Evolutionary conservation across 225 moss, liverwort and hornwort genomes (phyloP), one percentile per base, ranked within the genome.

Genomic region (Lunularia cruciata): DNA sequence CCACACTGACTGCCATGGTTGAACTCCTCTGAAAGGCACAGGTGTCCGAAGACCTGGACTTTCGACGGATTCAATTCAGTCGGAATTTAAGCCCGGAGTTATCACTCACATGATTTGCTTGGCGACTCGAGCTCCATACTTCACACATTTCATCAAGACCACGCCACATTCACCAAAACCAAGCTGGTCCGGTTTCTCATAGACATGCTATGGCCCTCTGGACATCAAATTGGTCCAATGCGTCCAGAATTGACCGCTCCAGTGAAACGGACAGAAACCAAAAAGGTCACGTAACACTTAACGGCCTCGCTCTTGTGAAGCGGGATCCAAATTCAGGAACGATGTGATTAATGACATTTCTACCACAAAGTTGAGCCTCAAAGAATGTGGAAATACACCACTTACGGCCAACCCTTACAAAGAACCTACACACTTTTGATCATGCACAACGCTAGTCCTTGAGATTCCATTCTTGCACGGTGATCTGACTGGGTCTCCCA

Each of bases 121-220:
- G 40, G 6, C 40, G 55, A 28, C 55, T 56, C 13, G 27, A 56
- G 55, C 55, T 56, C 55, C 55, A 56, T 56, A 12, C 55, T 56
- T 56, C 40, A 40, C 40, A 56, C 22, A 51, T 51, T 51, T 51
- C 5, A 8, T 3, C 3, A 4, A 18, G n/a, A 51, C 15, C 19
- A 51, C 0, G 20, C 51, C 14, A 30, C 55, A 30, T 40, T 40
- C 40, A 40, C 40, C 55, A 10, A 30, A 27, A 56, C 55, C 49
- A 18, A 56, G 27, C 26, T 51, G 0, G 25, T n/a, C 22, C 18
- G 0, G 51, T n/a, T 51, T 51, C 51, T 5, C 20, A 23, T 23
- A 51, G 8, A 20, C 8, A 2, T 4, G 4, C 51, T 51, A 51
- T n/a, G 51, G n/a, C n/a, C n/a, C 51, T 51, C 20, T 51, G 19